Evolutionary conservation across 441 rosid genomes (phyloP), one percentile per base, ranked within the genome.

Genomic region (Sinapis alba): DNA sequence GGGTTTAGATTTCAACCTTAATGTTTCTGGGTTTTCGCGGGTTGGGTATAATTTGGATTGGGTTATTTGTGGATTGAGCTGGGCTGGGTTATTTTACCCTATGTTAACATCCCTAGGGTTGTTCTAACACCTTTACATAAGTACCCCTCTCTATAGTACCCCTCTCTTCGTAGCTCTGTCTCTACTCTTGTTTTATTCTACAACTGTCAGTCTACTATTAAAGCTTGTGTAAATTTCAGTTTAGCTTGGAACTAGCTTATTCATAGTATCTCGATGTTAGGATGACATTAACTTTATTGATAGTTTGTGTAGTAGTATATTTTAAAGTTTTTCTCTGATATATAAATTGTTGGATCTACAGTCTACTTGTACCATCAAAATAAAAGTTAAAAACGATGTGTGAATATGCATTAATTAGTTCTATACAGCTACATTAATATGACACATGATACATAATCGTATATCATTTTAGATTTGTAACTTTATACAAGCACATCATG

Each of bases 151-250:
- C n/a, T n/a, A n/a, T n/a, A n/a, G n/a, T 30, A 30, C 9, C 8
- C 34, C 34, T 30, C 9, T 30, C 34, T 30, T 27, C 34, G 34
- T 30, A 30, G 34, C 34, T 30, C 34, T 34, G 41, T 66, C 71
- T 65, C 77, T 65, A 41, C 71, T 13, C 26, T 73, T 65, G 72
- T 65, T 73, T 57, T 41, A 13, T 57, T 28, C 70, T 53, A 65
- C 71, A 73, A 56, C 71, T 73, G 64, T n/a, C n/a, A n/a, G n/a
- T n/a, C n/a, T n/a, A n/a, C 65, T 45, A 9, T 53, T 19, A 53
- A 19, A 53, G 58, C 50, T 20, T 21, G 65, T 57, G 30, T 20
- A 19, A 7, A 57, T 43, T 43, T 56, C 47, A 26, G 3, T 13
- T 65, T 74, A 21, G 38, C 12, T 59, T 43, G 21, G 38, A 58